A percentile compares a stretch with the other conserved stretches of the same genome.
phyloP scores from a whole-genome alignment of 176 grass and related monocot genomes.

The sorghum (Sorghum bicolor) region DNA sequence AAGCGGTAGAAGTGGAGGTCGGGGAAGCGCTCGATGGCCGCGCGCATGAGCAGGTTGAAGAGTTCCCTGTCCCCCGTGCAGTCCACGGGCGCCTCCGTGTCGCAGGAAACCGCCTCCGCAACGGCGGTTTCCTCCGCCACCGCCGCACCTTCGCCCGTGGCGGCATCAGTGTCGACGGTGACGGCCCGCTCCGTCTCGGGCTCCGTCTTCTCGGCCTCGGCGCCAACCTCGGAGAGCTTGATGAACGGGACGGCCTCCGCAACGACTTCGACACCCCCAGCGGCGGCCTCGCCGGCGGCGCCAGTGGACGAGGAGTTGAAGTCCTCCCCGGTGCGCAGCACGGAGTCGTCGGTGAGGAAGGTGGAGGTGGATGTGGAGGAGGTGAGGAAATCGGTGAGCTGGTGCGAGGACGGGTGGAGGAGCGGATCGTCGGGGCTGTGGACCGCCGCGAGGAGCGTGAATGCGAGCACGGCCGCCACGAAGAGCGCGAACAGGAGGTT shows the following conservation, averaged over 20 bases:
- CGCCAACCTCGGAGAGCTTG: conserved; percentile 58
- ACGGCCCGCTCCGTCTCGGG: conserved; percentile 32
- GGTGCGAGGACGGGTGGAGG: conserved; percentile 72
- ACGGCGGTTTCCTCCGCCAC: not conserved
- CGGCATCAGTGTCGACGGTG: conserved; percentile 31
- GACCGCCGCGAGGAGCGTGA: conserved; percentile 85
- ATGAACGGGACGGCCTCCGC: conserved; percentile 52
- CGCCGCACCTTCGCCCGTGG: conserved; percentile 1
- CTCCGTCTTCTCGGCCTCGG: conserved; percentile 27
- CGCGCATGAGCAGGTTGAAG: conserved; percentile 74
- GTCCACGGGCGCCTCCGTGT: conserved; percentile 58
- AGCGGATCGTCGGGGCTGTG: conserved; percentile 91
- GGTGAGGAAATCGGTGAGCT: conserved; percentile 79
- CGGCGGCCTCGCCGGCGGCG: not conserved
- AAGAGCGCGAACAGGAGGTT: conserved; percentile 88
- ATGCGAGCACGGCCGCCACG: conserved; percentile 78
- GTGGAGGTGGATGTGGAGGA: conserved; percentile 80
- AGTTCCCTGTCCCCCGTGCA: conserved; percentile 68
- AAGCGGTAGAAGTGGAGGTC: conserved; percentile 91
- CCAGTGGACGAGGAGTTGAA: conserved; percentile 37
- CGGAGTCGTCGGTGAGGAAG: conserved; percentile 66
- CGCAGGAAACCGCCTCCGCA: conserved; percentile 48
- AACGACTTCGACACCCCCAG: not conserved
- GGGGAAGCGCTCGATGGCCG: conserved; percentile 67
- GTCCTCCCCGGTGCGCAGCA: conserved; percentile 93